Conservation (phyloP, 106 monocot species). For the Allium cepa region DNA sequence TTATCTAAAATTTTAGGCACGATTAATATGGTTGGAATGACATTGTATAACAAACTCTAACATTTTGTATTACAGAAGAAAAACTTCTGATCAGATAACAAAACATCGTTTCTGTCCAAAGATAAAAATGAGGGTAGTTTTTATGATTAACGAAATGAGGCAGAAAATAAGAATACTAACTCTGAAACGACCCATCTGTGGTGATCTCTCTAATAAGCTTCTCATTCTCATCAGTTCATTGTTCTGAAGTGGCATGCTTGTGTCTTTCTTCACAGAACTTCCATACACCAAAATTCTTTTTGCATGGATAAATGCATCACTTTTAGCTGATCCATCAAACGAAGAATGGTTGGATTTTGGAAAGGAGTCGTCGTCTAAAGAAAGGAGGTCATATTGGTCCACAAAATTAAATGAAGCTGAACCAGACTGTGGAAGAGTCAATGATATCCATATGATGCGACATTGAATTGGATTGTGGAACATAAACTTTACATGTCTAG, state of each 20-base stretch:
- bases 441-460: slow-evolving; percentile 79
- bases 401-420: slow-evolving; percentile 30
- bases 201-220: slow-evolving; percentile 55
- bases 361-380: slow-evolving; percentile 53
- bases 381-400: slow-evolving; percentile 61
- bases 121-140: too few species aligned
- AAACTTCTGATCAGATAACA: too few species aligned
- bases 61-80: too few species aligned
- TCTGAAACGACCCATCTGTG: slow-evolving; percentile 70
- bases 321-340: slow-evolving; percentile 10
- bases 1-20: too few species aligned
- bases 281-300: slow-evolving; percentile 83
- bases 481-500: slow-evolving; percentile 68
- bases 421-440: slow-evolving; percentile 37
- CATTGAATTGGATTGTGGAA: slow-evolving; percentile 79
- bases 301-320: slow-evolving; percentile 68
- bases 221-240: slow-evolving; percentile 58
- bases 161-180: slow-evolving; percentile 22
- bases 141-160: too few species aligned
- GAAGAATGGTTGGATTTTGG: slow-evolving; percentile 14
- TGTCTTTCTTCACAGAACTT: slow-evolving; percentile 38
- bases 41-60: too few species aligned
- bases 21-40: too few species aligned
- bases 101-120: too few species aligned
- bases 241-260: slow-evolving; percentile 15